Evolutionary conservation across 805 yeast species (phyloP).

Genomic region (Diddensiella santjacobensis): DNA sequence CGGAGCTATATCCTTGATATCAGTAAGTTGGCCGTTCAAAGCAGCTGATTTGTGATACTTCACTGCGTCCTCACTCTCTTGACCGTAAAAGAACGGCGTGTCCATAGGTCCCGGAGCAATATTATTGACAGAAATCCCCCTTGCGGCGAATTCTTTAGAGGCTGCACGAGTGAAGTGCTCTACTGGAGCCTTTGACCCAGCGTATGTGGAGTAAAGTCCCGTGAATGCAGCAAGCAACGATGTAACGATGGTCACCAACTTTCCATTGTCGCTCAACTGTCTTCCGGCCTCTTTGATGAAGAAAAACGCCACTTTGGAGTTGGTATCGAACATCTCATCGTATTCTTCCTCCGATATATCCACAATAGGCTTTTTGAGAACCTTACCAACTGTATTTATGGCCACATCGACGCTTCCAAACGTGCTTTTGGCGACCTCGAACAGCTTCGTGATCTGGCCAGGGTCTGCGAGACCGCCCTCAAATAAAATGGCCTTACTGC

Average conservation of each 20-base stretch:
- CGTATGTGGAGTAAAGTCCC: slow-evolving; percentile 61
- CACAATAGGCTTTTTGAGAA: slow-evolving; percentile 54
- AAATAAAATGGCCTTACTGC: slow-evolving; percentile 41
- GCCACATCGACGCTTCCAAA: slow-evolving; percentile 58
- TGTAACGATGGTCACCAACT: slow-evolving; percentile 55
- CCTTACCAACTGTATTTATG: slow-evolving; percentile 65
- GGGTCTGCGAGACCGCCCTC: slow-evolving; percentile 45
- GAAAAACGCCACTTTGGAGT: slow-evolving; percentile 59
- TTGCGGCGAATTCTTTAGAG: slow-evolving; percentile 69
- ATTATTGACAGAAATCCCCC: slow-evolving; percentile 65
- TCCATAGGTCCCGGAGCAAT: slow-evolving; percentile 75
- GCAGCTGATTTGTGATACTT: slow-evolving; percentile 54
- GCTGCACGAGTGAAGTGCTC: slow-evolving; percentile 64
- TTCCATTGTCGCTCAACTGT: slow-evolving; percentile 48
- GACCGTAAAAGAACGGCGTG: slow-evolving; percentile 65
- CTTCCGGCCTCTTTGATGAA: slow-evolving; percentile 56
- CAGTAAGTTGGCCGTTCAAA: slow-evolving; percentile 49
- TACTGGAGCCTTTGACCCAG: slow-evolving; percentile 74
- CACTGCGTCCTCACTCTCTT: slow-evolving; percentile 51
- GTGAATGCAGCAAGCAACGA: slow-evolving; percentile 65
- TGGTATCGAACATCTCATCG: slow-evolving; percentile 49
- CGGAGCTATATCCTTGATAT: slow-evolving; percentile 60
- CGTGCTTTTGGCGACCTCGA: slow-evolving; percentile 41
- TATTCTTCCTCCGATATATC: slow-evolving; percentile 54
- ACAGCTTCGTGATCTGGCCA: slow-evolving; percentile 42